Percentiles rank a stretch among this genome's conserved stretches.
Evolutionary conservation across 495 filamentous ascomycete genomes (phyloP).

Genomic region (Thozetella sp.): DNA sequence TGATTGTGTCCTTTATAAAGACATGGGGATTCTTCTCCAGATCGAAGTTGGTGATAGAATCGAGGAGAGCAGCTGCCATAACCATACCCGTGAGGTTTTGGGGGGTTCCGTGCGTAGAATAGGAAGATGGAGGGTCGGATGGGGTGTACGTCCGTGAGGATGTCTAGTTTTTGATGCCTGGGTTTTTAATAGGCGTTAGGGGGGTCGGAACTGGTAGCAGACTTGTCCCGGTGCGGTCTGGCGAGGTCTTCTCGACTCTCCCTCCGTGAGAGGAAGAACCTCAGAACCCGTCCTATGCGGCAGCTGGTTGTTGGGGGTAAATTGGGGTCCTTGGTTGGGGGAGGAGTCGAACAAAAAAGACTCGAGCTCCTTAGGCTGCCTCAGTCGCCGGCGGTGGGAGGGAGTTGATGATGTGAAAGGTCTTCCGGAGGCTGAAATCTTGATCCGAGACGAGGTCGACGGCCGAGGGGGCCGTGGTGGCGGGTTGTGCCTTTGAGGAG

Average conservation of each 20-base stretch:
- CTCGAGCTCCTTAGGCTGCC: constrained; percentile 45
- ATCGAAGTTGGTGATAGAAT: constrained; percentile 37
- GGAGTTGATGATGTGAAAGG: constrained; percentile 68
- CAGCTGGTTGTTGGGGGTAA: constrained; percentile 75
- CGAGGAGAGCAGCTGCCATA: constrained; percentile 53
- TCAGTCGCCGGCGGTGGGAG: constrained; percentile 58
- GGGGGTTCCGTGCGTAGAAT: not conserved
- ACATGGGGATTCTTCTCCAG: constrained; percentile 46
- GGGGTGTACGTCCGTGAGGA: not conserved
- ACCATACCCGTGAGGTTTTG: constrained; percentile 45
- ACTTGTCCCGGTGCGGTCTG: constrained; percentile 80
- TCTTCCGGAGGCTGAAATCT: constrained; percentile 68
- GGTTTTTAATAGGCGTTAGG: constrained; percentile 58
- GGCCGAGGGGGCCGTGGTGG: constrained; percentile 75
- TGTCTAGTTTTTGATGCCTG: not conserved
- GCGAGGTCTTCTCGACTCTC: constrained; percentile 91
- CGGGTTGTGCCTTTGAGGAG: constrained; percentile 63
- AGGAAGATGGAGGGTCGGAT: not conserved
- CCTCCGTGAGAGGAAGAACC: constrained; percentile 96
- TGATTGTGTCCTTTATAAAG: constrained; percentile 38
- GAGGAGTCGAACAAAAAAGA: constrained; percentile 52
- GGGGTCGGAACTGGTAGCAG: constrained; percentile 80
- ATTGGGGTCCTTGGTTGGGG: constrained; percentile 54
- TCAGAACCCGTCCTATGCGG: constrained; percentile 96
- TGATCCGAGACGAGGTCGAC: constrained; percentile 68